Percentiles rank a stretch among this genome's conserved stretches.
These are phyloP conservation scores for Trichoderma sp. DNA, from an alignment of 2,329 filamentous ascomycete genomes.

Conservation along the genomic window DNA sequence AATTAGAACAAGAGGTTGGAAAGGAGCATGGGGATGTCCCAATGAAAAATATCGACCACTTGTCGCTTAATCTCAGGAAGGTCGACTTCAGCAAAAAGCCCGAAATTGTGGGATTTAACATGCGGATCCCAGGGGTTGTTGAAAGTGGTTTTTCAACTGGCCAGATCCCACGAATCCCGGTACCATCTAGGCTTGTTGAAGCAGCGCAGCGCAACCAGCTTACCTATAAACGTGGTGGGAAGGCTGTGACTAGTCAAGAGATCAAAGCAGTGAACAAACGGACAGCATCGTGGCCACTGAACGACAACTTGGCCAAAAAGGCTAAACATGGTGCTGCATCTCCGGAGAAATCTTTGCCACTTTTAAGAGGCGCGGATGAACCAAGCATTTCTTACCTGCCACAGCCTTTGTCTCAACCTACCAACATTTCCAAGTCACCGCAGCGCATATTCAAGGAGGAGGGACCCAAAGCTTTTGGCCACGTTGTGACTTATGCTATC, in stretches of 20 bases:
- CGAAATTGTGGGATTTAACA: not conserved
- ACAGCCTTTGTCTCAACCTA: not conserved
- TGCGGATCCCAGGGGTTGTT: not conserved
- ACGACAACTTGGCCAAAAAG: not conserved
- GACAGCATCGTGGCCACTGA: not conserved
- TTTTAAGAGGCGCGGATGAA: not conserved
- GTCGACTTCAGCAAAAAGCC: not conserved
- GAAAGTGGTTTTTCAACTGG: not conserved
- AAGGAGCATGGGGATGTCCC: not conserved
- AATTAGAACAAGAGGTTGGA: not conserved
- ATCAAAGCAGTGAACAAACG: not conserved
- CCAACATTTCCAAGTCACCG: not conserved
- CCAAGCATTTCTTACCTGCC: not conserved
- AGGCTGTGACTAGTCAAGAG: not conserved
- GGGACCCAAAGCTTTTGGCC: not conserved
- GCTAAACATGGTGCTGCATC: not conserved
- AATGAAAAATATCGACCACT: not conserved
- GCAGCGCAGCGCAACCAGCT: slow-evolving; percentile 1
- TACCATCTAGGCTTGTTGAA: not conserved
- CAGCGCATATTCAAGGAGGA: not conserved
- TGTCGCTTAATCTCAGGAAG: not conserved
- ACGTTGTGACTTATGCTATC: slow-evolving; percentile 27
- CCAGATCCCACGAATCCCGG: not conserved
- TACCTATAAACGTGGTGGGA: not conserved
- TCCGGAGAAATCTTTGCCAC: not conserved